These are phyloP conservation scores for Sphaerobolus stellatus DNA, from an alignment of 1,284 basidiomycete genomes.

Conservation along the genomic window DNA sequence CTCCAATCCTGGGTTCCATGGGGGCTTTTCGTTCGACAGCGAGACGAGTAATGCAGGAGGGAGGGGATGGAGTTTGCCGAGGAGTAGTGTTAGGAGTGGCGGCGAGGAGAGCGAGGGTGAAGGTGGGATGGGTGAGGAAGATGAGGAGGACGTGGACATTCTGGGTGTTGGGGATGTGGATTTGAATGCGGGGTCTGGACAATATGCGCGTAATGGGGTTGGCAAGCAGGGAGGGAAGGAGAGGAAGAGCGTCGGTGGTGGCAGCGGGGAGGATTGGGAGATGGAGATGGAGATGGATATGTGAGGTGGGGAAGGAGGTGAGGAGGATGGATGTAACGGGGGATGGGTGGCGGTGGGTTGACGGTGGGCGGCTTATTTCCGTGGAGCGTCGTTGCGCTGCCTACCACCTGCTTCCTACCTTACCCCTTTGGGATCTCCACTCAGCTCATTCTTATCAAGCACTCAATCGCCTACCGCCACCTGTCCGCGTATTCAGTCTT, in stretches of 20 bases:
- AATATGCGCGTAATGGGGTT: slow-evolving; percentile 37
- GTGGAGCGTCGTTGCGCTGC: too few relatives aligned
- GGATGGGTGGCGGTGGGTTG: neutral
- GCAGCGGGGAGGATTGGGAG: slow-evolving; percentile 51
- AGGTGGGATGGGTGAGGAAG: slow-evolving; percentile 32
- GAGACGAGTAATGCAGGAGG: neutral
- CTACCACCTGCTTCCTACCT: too few relatives aligned
- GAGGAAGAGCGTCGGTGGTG: neutral
- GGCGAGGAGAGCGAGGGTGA: slow-evolving; percentile 31
- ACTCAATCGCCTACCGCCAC: too few relatives aligned
- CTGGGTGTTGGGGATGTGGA: slow-evolving; percentile 33
- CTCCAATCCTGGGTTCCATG: neutral
- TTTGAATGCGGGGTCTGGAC: slow-evolving; percentile 39
- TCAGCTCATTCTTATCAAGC: too few relatives aligned
- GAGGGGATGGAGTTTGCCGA: slow-evolving; percentile 50
- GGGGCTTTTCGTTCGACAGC: neutral
- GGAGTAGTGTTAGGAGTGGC: slow-evolving; percentile 47
- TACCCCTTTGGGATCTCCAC: too few relatives aligned
- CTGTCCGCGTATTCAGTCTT: too few relatives aligned
- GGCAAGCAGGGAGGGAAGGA: slow-evolving; percentile 34
- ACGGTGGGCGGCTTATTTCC: too few relatives aligned
- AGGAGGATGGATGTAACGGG: neutral
- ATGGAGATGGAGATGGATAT: slow-evolving; percentile 67
- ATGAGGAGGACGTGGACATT: slow-evolving; percentile 35
- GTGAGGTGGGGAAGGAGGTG: slow-evolving; percentile 19